Evolutionary conservation across 345 rosid species (phyloP), one percentile per base, ranked within the genome.

Genomic region (Dipteronia dyeriana): DNA sequence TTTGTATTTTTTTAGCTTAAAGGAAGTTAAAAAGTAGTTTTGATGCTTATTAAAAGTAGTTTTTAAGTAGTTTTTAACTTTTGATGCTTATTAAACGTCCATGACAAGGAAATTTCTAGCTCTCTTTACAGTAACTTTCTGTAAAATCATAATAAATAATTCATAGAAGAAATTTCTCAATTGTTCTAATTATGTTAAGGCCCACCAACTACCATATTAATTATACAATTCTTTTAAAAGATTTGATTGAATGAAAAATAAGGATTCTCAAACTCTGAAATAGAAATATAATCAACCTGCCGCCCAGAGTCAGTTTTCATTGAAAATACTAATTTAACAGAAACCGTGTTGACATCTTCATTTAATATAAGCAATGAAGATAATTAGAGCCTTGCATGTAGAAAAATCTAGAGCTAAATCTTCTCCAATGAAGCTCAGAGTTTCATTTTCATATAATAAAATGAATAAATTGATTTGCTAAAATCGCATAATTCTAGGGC

Each of bases 321-420:
- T 29, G 54, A 79, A 57, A 45, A 73, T 67, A 72, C 25, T 71
- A 45, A 49, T 17, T 51, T 67, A 79, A 79, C 73, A 65, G 59
- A 73, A 77, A 69, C 71, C 71, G 60, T 70, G 84, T 86, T 81
- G 82, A 78, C 78, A 60, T 73, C 34, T 63, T 23, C 7, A 63
- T 63, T 25, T 23, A 63, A 63, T 23, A 25, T 7, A 62, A 59
- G 23, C 61, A 6, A 56, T 56, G n/a, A 26, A 26, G 26, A 26
- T 26, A 1, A 26, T 26, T 0, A 26, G 64, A 59, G 64, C n/a
- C 2, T 19, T 57, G 5, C 20, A 22, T 3, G 10, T n/a, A 59
- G 63, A 59, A 59, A 59, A 59, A 59, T n/a, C 11, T n/a, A 23
- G 56, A 10, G 77, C 77, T 63, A 47, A 63, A 63, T 62, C 69